These are phyloP conservation scores for Microdochium trichocladiopsis DNA, from an alignment of 2,329 filamentous ascomycete species.

Conservation along the genomic window DNA sequence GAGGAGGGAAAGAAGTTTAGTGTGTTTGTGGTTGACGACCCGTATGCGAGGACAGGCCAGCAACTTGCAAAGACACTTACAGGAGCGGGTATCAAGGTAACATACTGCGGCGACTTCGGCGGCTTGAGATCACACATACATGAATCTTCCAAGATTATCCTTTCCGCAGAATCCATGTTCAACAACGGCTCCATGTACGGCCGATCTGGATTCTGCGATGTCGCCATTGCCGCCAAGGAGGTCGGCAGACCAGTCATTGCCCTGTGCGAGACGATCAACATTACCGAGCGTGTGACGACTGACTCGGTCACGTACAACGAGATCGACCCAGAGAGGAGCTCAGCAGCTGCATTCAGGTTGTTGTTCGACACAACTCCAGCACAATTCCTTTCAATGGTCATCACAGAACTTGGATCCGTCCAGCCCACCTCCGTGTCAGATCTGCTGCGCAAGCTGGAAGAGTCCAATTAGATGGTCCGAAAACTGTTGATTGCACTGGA, in stretches of 20 bases:
- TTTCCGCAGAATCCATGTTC: constrained; percentile 92
- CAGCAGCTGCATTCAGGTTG: constrained; percentile 48
- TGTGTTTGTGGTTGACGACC: constrained; percentile 76
- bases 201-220: constrained; percentile 76
- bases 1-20: constrained; percentile 66
- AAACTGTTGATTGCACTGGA: not conserved
- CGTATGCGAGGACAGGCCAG: constrained; percentile 44
- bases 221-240: constrained; percentile 76
- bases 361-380: constrained; percentile 91
- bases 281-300: constrained; percentile 75
- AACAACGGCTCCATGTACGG: constrained; percentile 89
- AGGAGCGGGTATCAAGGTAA: constrained; percentile 64
- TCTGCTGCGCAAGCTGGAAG: constrained; percentile 49
- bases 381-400: constrained; percentile 78
- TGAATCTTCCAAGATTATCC: constrained; percentile 60
- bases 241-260: constrained; percentile 76
- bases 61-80: constrained; percentile 61
- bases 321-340: constrained; percentile 67
- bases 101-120: constrained; percentile 72
- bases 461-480: constrained; percentile 32
- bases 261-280: constrained; percentile 92
- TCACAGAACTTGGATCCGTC: constrained; percentile 85
- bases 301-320: constrained; percentile 95
- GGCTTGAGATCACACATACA: constrained; percentile 69
- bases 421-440: constrained; percentile 78